A percentile compares a stretch with the other conserved stretches of the same genome.
phyloP scores from a whole-genome alignment of 2,329 filamentous ascomycete genomes.

The Ophiocordyceps camponoti-leonardi region DNA sequence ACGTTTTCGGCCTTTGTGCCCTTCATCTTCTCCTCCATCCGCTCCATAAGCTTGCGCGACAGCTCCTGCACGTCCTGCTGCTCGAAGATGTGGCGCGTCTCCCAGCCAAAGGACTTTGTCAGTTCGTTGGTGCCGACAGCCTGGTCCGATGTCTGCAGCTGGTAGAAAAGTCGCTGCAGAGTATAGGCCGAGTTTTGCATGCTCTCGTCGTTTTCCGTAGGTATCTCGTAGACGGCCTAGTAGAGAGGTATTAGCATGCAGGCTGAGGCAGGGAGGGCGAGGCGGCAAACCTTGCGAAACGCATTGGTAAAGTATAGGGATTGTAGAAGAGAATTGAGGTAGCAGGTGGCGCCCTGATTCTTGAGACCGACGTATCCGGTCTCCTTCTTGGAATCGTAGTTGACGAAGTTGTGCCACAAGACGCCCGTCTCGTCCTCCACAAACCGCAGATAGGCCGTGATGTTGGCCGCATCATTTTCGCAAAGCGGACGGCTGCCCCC shows the following conservation, averaged over 20 bases:
- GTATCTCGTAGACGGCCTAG: constrained; percentile 90
- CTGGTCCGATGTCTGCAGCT: constrained; percentile 67
- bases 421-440: constrained; percentile 80
- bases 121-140: constrained; percentile 86
- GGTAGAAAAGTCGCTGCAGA: constrained; percentile 85
- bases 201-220: constrained; percentile 69
- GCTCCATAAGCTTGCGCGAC: constrained; percentile 92
- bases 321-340: constrained; percentile 70
- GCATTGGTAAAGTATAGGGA: constrained; percentile 79
- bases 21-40: constrained; percentile 96
- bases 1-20: constrained; percentile 82
- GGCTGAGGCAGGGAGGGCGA: constrained; percentile 1
- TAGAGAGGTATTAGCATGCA: background rate
- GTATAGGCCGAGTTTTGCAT: constrained; percentile 83
- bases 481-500: constrained; percentile 51
- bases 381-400: constrained; percentile 98
- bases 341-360: constrained; percentile 90
- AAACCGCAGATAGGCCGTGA: constrained; percentile 68
- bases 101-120: constrained; percentile 95
- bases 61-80: constrained; percentile 97
- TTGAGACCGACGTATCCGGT: constrained; percentile 93
- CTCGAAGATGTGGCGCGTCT: constrained; percentile 93
- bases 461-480: constrained; percentile 59
- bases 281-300: constrained; percentile 60
- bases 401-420: constrained; percentile 78